Evolutionary conservation across 2,329 filamentous ascomycete species (phyloP).

Genomic region (Stachybotrys elegans): DNA sequence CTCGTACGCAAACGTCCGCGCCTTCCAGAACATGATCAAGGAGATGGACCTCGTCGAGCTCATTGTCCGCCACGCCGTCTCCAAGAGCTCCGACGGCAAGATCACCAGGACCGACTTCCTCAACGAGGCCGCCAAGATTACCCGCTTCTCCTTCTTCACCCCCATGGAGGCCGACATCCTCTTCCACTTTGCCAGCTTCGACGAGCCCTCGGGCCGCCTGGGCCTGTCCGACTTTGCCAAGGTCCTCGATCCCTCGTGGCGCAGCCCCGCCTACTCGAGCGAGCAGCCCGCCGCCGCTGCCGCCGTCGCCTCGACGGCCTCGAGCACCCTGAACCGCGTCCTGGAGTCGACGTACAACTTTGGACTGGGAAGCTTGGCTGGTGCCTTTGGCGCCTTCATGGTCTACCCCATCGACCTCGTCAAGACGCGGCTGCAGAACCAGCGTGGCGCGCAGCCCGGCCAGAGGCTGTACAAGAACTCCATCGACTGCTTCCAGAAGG

Average conservation of each 20-base stretch:
- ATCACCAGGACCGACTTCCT: slow-evolving; percentile 93
- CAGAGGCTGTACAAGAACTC: slow-evolving; percentile 96
- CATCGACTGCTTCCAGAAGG: slow-evolving; percentile 89
- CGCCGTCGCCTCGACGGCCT: slow-evolving; percentile 25
- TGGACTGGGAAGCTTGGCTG: slow-evolving; percentile 78
- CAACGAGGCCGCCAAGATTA: slow-evolving; percentile 85
- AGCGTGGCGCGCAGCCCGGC: slow-evolving; percentile 76
- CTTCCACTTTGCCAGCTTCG: slow-evolving; percentile 94
- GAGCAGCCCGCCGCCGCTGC: slow-evolving; percentile 37
- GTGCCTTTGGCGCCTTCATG: slow-evolving; percentile 98
- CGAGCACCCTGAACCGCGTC: slow-evolving; percentile 52
- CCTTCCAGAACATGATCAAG: slow-evolving; percentile 95
- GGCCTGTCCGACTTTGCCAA: slow-evolving; percentile 84
- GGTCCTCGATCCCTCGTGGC: slow-evolving; percentile 91
- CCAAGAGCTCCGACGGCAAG: slow-evolving; percentile 80
- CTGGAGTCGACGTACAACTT: slow-evolving; percentile 81
- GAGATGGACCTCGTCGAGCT: slow-evolving; percentile 98
- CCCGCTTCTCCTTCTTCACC: slow-evolving; percentile 92
- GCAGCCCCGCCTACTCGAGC: slow-evolving; percentile 51
- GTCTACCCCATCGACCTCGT: slow-evolving; percentile 98
- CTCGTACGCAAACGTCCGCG: slow-evolving; percentile 94
- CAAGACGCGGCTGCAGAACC: slow-evolving; percentile 98
- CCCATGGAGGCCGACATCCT: slow-evolving; percentile 98
- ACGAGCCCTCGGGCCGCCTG: slow-evolving; percentile 81
- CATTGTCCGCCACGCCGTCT: slow-evolving; percentile 81